Percentiles rank a stretch among this genome's conserved stretches.
Evolutionary conservation across 192 early-diverging fungal species (phyloP).

Genomic region (Entomortierella lignicola): DNA sequence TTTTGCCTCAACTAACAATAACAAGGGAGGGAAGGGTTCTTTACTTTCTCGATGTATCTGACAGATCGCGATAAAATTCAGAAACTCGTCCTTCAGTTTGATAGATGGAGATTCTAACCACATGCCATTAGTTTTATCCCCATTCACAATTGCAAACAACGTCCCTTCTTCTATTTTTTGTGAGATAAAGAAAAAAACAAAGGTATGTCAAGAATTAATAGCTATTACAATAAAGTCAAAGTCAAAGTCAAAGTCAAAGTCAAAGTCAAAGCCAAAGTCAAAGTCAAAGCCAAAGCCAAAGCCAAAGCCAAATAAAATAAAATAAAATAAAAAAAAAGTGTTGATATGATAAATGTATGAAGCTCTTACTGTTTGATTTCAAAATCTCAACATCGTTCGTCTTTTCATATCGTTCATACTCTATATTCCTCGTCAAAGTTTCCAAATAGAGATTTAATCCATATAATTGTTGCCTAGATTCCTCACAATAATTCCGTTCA

Average conservation of each 20-base stretch:
- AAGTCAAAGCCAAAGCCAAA: too few relatives aligned
- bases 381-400: conserved; percentile 4
- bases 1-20: too few relatives aligned
- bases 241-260: too few relatives aligned
- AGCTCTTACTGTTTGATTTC: conserved; percentile 32
- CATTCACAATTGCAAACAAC: conserved; percentile 34
- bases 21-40: too few relatives aligned
- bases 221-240: too few relatives aligned
- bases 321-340: neutral
- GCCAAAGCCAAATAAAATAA: too few relatives aligned
- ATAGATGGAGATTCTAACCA: conserved; percentile 43
- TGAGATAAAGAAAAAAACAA: neutral
- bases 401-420: conserved; percentile 36
- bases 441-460: conserved; percentile 22
- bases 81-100: conserved; percentile 38
- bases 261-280: too few relatives aligned
- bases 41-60: conserved; percentile 30
- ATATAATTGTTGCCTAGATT: conserved; percentile 6
- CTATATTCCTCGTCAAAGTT: conserved; percentile 14
- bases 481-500: conserved; percentile 14
- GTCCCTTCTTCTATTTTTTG: conserved; percentile 15
- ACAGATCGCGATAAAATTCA: conserved; percentile 36
- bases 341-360: neutral
- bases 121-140: conserved; percentile 27
- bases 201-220: neutral